Conservation (phyloP, 1,284 basidiomycete genomes). For the Sanguinoderma infundibulare region DNA sequence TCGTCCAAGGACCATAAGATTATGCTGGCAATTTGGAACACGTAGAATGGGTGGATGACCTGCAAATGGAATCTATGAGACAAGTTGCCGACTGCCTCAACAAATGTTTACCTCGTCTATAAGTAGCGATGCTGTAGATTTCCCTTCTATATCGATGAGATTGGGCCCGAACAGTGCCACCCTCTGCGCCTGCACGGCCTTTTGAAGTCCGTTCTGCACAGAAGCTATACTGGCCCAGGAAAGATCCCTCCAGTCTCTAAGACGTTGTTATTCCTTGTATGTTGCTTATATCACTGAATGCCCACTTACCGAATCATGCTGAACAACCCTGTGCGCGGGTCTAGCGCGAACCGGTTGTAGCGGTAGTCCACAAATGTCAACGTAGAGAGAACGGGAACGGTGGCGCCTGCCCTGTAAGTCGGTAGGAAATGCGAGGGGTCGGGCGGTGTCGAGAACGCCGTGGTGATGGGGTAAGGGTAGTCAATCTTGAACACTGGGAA, state of each 20-base stretch:
- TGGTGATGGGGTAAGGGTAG: conserved; percentile 81
- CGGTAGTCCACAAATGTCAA: conserved; percentile 80
- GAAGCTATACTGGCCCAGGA: conserved; percentile 69
- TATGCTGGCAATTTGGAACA: conserved; percentile 98
- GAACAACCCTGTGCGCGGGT: conserved; percentile 86
- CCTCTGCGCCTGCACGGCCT: conserved; percentile 66
- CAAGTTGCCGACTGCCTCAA: conserved; percentile 12
- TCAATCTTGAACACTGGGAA: conserved; percentile 69
- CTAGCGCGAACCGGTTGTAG: conserved; percentile 90
- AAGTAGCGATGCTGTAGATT: conserved; percentile 81
- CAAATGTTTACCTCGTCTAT: conserved; percentile 80
- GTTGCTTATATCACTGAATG: not conserved
- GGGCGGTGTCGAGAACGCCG: conserved; percentile 63
- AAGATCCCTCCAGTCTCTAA: conserved; percentile 92
- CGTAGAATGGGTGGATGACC: conserved; percentile 96
- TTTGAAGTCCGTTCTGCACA: conserved; percentile 69
- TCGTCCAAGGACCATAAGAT: conserved; percentile 94
- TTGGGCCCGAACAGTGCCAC: conserved; percentile 84
- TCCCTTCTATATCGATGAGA: conserved; percentile 90
- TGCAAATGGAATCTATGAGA: conserved; percentile 32
- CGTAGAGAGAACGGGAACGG: conserved; percentile 45
- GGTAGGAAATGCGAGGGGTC: conserved; percentile 25
- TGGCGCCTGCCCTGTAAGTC: conserved; percentile 14
- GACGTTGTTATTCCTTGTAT: not conserved
- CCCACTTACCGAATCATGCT: conserved; percentile 74